Evolutionary conservation across 108 stramenopile genomes (phyloP).

Genomic region (Pseudonitzschia multistriata): DNA sequence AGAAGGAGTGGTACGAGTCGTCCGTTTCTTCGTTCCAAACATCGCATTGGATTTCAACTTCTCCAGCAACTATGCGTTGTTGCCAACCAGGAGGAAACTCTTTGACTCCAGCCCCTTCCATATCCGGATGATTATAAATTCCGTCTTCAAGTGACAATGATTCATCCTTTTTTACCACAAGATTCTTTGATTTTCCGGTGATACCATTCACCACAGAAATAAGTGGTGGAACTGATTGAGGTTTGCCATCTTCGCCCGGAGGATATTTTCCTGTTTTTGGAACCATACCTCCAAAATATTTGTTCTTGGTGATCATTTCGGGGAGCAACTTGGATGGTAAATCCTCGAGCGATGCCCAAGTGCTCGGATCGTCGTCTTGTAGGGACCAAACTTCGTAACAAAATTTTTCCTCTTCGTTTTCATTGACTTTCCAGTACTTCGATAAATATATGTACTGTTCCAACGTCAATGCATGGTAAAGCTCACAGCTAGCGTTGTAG

Average conservation of each 20-base stretch:
- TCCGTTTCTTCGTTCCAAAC: slow-evolving; percentile 25
- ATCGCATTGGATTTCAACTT: slow-evolving; percentile 26
- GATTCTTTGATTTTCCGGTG: slow-evolving; percentile 13
- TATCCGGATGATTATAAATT: slow-evolving; percentile 8
- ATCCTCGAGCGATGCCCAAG: slow-evolving; percentile 33
- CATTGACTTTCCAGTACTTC: slow-evolving; percentile 34
- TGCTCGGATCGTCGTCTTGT: slow-evolving; percentile 26
- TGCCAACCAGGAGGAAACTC: slow-evolving; percentile 22
- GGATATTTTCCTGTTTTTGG: slow-evolving; percentile 34
- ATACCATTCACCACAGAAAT: slow-evolving; percentile 18
- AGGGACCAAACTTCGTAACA: slow-evolving; percentile 38
- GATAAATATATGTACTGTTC: slow-evolving; percentile 34
- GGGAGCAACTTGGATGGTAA: slow-evolving; percentile 30
- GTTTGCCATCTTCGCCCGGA: slow-evolving; percentile 20
- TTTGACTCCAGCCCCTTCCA: slow-evolving; percentile 17
- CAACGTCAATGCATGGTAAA: slow-evolving; percentile 36
- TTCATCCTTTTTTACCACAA: slow-evolving; percentile 14
- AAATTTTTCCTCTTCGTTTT: slow-evolving; percentile 23
- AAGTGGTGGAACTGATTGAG: slow-evolving; percentile 33
- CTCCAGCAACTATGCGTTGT: slow-evolving; percentile 12
- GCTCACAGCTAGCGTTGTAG: slow-evolving; percentile 31
- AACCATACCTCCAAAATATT: slow-evolving; percentile 32
- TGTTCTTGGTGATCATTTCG: slow-evolving; percentile 6
- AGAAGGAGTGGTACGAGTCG: slow-evolving; percentile 30
- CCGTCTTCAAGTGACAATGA: slow-evolving; percentile 20